These are phyloP conservation scores for Fusarium irregulare DNA, from an alignment of 2,329 filamentous ascomycete species.

Conservation along the genomic window DNA sequence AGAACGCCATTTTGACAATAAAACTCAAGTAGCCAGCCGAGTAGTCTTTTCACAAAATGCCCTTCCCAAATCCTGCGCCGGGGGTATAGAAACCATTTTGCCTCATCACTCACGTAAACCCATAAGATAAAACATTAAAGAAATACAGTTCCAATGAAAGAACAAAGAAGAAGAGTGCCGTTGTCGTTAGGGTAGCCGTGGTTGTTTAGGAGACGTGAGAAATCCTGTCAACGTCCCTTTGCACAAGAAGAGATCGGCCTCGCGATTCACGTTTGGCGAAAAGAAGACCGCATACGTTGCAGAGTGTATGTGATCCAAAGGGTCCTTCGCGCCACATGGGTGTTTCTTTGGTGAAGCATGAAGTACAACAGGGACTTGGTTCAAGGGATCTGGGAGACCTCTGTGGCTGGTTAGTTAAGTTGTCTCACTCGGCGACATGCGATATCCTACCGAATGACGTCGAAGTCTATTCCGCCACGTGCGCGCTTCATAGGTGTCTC, in stretches of 20 bases:
- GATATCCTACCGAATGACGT: conserved; percentile 9
- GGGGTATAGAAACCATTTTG: conserved; percentile 28
- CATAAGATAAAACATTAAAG: background rate
- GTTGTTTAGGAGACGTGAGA: background rate
- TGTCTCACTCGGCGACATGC: background rate
- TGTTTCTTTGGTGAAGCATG: conserved; percentile 24
- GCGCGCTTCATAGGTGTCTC: conserved; percentile 19
- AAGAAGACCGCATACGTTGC: conserved; percentile 20
- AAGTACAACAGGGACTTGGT: conserved; percentile 13
- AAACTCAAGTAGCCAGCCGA: conserved; percentile 17
- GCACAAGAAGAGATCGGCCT: background rate
- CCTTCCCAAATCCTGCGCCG: conserved; percentile 18
- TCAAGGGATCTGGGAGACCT: conserved; percentile 1
- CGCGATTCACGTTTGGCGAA: conserved; percentile 17
- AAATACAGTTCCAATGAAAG: background rate
- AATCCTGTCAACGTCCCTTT: background rate
- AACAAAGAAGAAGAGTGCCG: background rate
- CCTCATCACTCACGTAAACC: conserved; percentile 13
- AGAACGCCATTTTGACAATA: conserved; percentile 19
- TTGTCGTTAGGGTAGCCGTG: too few relatives aligned
- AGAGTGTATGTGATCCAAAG: conserved; percentile 21
- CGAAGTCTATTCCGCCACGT: conserved; percentile 25
- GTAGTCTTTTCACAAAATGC: conserved; percentile 13
- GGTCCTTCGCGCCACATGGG: conserved; percentile 23
- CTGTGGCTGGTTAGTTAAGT: background rate